Conservation (phyloP, 495 filamentous ascomycete species). For the Cryomyces minteri region DNA sequence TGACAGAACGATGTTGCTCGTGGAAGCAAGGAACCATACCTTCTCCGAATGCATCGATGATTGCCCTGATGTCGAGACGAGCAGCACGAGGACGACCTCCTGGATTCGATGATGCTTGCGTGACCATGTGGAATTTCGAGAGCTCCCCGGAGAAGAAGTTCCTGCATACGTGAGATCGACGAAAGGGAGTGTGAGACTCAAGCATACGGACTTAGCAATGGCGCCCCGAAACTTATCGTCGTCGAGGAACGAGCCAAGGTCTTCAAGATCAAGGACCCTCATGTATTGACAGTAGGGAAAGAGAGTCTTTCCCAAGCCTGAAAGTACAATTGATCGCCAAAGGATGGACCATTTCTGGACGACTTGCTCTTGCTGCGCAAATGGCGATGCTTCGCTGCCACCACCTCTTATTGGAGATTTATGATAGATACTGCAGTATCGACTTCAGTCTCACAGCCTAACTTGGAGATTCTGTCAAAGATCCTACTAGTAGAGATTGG, state of each 20-base stretch:
- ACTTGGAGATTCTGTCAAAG: not conserved
- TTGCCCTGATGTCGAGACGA: slow-evolving; percentile 11
- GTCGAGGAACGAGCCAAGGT: slow-evolving; percentile 37
- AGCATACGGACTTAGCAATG: slow-evolving; percentile 17
- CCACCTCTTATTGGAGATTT: slow-evolving; percentile 12
- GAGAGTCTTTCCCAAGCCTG: slow-evolving; percentile 39
- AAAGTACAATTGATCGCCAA: slow-evolving; percentile 54
- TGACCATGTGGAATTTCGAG: slow-evolving; percentile 9
- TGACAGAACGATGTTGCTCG: too few relatives aligned
- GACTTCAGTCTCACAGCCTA: not conserved
- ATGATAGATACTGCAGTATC: slow-evolving; percentile 4
- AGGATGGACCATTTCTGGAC: slow-evolving; percentile 37
- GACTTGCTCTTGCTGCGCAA: slow-evolving; percentile 19
- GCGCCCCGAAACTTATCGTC: slow-evolving; percentile 26
- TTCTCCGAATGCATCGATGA: slow-evolving; percentile 24
- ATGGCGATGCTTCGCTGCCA: slow-evolving; percentile 10
- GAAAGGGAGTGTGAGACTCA: slow-evolving; percentile 4
- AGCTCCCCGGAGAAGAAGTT: slow-evolving; percentile 19
- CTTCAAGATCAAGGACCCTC: slow-evolving; percentile 39
- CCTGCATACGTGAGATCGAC: not conserved
- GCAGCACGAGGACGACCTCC: not conserved
- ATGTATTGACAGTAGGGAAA: slow-evolving; percentile 57
- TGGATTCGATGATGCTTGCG: slow-evolving; percentile 2
- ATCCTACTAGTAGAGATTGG: slow-evolving; percentile 42
- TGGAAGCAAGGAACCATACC: slow-evolving; percentile 8